Percentiles rank a stretch among this genome's conserved stretches.
phyloP scores from a whole-genome alignment of 2,329 filamentous ascomycete genomes.

The Aaosphaeria arxii region DNA sequence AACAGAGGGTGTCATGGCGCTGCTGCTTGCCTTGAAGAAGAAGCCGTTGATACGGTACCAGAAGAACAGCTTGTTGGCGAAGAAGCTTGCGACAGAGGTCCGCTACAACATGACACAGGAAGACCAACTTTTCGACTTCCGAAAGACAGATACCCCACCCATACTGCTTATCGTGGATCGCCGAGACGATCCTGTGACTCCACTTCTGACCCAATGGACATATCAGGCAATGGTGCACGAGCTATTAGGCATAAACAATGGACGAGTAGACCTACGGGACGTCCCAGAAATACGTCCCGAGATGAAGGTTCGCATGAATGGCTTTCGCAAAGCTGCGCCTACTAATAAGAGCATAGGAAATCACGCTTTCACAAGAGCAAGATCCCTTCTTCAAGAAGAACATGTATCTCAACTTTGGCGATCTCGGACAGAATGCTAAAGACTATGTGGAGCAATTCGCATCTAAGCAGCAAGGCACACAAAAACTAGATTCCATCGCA shows the following conservation, averaged over 20 bases:
- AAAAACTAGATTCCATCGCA: conserved; percentile 92
- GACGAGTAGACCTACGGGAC: conserved; percentile 82
- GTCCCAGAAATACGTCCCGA: conserved; percentile 83
- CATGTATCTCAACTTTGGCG: conserved; percentile 97
- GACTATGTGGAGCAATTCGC: conserved; percentile 99
- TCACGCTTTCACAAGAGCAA: conserved; percentile 93
- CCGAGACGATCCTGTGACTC: conserved; percentile 91
- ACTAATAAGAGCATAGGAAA: conserved; percentile 55
- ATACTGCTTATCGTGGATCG: conserved; percentile 88
- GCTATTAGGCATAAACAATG: conserved; percentile 87
- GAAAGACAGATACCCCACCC: conserved; percentile 89
- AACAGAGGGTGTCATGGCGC: conserved; percentile 80
- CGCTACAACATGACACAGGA: conserved; percentile 93
- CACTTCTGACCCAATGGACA: conserved; percentile 94
- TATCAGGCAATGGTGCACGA: conserved; percentile 99
- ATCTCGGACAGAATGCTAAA: conserved; percentile 93
- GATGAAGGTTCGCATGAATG: conserved; percentile 52
- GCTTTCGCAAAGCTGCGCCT: neutral
- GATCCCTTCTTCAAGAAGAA: conserved; percentile 99
- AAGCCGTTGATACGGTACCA: conserved; percentile 92
- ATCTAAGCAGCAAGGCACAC: conserved; percentile 92
- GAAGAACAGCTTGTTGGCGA: conserved; percentile 83
- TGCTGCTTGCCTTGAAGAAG: conserved; percentile 89
- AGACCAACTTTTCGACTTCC: conserved; percentile 93
- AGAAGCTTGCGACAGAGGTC: conserved; percentile 90